phyloP scores from a whole-genome alignment of 352 stramenopile genomes.

The Globisporangium irregulare region DNA sequence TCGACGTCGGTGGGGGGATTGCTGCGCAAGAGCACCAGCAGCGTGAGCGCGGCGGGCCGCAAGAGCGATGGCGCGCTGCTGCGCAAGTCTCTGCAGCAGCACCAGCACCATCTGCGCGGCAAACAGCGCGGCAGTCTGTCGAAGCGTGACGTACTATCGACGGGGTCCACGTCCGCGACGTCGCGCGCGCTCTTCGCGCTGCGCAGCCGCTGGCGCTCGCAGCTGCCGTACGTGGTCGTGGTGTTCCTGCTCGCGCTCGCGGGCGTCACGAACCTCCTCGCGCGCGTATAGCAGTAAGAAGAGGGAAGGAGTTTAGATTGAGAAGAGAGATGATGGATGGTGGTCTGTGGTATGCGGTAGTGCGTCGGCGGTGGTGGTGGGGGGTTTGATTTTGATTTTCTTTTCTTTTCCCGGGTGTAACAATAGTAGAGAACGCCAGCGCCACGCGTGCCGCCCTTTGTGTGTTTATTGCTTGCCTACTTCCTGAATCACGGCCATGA shows the following conservation, averaged over 20 bases:
- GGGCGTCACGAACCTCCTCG: constrained; percentile 26
- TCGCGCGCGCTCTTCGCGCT: constrained; percentile 9
- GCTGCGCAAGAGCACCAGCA: background rate
- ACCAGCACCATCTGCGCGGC: constrained; percentile 3
- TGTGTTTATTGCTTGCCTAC: background rate
- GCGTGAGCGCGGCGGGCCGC: background rate
- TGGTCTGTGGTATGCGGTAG: background rate
- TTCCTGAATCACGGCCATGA: background rate
- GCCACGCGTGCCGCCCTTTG: background rate
- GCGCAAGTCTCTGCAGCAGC: constrained; percentile 14
- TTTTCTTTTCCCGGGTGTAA: background rate
- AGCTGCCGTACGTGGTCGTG: constrained; percentile 31
- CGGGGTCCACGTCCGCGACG: background rate
- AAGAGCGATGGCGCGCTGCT: constrained; percentile 20
- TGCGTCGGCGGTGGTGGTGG: background rate
- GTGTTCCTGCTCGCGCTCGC: constrained; percentile 31
- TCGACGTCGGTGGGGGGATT: constrained; percentile 3
- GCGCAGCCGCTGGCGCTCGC: constrained; percentile 23
- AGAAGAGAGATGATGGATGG: background rate
- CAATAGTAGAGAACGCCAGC: constrained; percentile 1
- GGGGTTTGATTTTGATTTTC: background rate
- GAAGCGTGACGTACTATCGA: background rate
- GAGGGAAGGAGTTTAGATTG: background rate
- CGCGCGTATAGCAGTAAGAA: constrained; percentile 1
- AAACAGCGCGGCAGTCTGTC: background rate